Evolutionary conservation across 1,284 basidiomycete species (phyloP).

Genomic region (Boletus semigastroideus): DNA sequence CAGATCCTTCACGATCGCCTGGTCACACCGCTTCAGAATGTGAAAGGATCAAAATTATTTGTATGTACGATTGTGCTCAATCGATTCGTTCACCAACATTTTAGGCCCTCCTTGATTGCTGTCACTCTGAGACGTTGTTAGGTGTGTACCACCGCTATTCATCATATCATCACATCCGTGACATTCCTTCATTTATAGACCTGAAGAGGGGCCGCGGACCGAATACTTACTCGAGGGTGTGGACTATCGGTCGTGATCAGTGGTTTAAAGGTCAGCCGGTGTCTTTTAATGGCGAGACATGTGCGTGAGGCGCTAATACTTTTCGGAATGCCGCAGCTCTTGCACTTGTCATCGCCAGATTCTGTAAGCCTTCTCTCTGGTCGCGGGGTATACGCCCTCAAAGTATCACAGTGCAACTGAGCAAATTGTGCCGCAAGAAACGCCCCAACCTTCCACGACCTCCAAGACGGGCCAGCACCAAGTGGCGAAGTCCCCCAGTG

Average conservation of each 20-base stretch:
- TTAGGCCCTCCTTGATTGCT: constrained; percentile 32
- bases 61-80: constrained; percentile 8
- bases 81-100: background rate
- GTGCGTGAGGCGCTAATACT: background rate
- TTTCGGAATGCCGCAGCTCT: constrained; percentile 4
- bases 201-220: constrained; percentile 15
- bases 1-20: constrained; percentile 24
- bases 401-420: constrained; percentile 11
- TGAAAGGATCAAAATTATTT: constrained; percentile 22
- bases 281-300: too few species aligned
- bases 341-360: background rate
- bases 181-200: constrained; percentile 12
- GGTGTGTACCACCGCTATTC: constrained; percentile 12
- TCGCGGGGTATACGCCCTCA: too few species aligned
- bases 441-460: background rate
- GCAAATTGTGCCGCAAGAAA: background rate
- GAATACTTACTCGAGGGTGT: constrained; percentile 18
- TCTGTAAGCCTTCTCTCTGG: constrained; percentile 14
- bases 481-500: constrained; percentile 4
- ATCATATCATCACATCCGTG: background rate
- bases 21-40: constrained; percentile 17
- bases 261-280: constrained; percentile 16
- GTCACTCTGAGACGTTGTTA: constrained; percentile 32
- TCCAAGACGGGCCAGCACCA: constrained; percentile 6
- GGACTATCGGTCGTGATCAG: constrained; percentile 18